Percentiles rank a stretch among this genome's conserved stretches.
Conservation (phyloP, 768 basidiomycete genomes). For the Hydnum rufescens region DNA sequence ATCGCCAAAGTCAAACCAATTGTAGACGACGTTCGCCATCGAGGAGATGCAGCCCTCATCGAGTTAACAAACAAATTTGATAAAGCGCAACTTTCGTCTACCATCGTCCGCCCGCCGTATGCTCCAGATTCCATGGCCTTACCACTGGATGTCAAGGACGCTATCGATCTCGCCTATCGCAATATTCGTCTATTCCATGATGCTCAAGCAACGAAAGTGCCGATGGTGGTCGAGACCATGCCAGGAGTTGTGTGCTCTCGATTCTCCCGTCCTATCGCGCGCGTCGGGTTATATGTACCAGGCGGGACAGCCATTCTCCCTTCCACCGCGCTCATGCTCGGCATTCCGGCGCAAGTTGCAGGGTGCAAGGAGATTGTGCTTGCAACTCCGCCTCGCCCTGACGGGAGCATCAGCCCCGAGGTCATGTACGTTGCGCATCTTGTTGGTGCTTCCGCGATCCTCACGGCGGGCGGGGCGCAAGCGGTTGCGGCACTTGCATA, state of each 20-base stretch:
- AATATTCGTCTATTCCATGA: slow-evolving; percentile 87
- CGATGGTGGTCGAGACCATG: slow-evolving; percentile 85
- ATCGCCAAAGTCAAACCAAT: slow-evolving; percentile 88
- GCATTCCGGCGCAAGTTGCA: slow-evolving; percentile 93
- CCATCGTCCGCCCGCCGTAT: slow-evolving; percentile 66
- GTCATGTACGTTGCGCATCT: slow-evolving; percentile 91
- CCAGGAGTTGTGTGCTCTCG: slow-evolving; percentile 92
- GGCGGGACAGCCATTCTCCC: slow-evolving; percentile 94
- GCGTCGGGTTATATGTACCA: slow-evolving; percentile 92
- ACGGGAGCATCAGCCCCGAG: slow-evolving; percentile 88
- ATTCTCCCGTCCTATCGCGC: slow-evolving; percentile 84
- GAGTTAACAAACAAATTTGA: slow-evolving; percentile 90
- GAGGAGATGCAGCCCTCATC: slow-evolving; percentile 73
- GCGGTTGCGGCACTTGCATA: slow-evolving; percentile 93
- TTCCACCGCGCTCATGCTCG: slow-evolving; percentile 94
- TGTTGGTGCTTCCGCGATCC: slow-evolving; percentile 73
- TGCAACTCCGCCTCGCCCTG: slow-evolving; percentile 85
- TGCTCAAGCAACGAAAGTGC: slow-evolving; percentile 54
- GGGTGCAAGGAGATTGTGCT: slow-evolving; percentile 83
- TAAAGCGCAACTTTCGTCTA: slow-evolving; percentile 47
- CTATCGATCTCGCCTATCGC: slow-evolving; percentile 77
- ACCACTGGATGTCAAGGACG: slow-evolving; percentile 41
- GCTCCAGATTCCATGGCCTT: slow-evolving; percentile 40
- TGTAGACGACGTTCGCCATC: slow-evolving; percentile 62
- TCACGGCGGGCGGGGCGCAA: slow-evolving; percentile 93